Base-by-base conservation (phyloP, 139 green algal species). In the Monoraphidium neglectum region DNA sequence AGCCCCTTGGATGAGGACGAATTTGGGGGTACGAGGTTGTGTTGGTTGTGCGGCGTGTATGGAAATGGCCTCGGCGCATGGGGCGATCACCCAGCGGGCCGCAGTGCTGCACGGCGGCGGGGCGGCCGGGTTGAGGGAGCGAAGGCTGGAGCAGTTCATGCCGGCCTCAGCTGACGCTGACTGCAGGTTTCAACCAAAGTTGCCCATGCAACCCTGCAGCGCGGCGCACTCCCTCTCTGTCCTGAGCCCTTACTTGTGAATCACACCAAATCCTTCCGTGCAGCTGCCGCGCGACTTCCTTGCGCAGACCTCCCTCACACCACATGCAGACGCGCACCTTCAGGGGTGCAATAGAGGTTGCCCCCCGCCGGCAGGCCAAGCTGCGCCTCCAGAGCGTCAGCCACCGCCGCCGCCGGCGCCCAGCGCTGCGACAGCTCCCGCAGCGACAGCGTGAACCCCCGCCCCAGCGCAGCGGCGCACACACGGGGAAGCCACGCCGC, bases 281-380 rank as follows among this genome's bases (percentile, higher is more conserved):
- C 46, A 61, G 28, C 8, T 53, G 53, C 1, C 16, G 4, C n/a
- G 24, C 16, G 5, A 56, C 54, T n/a, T n/a, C n/a, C n/a, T n/a
- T n/a, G n/a, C n/a, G n/a, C n/a, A n/a, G n/a, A n/a, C n/a, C n/a
- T n/a, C n/a, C n/a, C n/a, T n/a, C n/a, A 62, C 12, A 62, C 10
- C 21, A 13, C 67, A 51, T 4, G 23, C 51, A 10, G 1, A 43
- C 23, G 21, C 59, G 21, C 71, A 83, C 82, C 82, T 64, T 77
- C 38, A 37, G 82, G 82, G 1, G 82, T 87, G 33, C 49, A 56
- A 70, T 87, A 87, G 23, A 84, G 33, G 65, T 87, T 87, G 40
- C 74, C 70, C 2, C 82, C 78, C 10, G 60, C 68, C 21, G 79
- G 74, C 40, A 84, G 32, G 2, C 79, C 79, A 1, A 78, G 16